Evolutionary conservation across 108 stramenopile genomes (phyloP).

Genomic region (Fragilaria crotonensis): DNA sequence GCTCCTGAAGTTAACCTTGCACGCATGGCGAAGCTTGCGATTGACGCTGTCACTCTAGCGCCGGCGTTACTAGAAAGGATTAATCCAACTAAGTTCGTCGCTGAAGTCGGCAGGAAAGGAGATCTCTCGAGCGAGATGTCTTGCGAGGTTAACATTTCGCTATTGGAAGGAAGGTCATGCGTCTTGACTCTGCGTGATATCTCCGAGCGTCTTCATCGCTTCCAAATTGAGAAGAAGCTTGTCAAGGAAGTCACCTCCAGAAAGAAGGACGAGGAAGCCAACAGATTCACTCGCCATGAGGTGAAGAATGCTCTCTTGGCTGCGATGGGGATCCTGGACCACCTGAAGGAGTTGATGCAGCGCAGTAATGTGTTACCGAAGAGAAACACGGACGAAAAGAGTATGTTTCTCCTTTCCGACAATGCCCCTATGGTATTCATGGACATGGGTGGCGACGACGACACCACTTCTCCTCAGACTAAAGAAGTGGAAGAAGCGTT

Average conservation of each 20-base stretch:
- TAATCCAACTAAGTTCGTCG: slow-evolving; percentile 1
- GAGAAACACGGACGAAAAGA: background rate
- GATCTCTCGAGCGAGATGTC: background rate
- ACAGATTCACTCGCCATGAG: slow-evolving; percentile 64
- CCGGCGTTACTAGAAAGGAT: background rate
- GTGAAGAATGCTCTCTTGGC: slow-evolving; percentile 72
- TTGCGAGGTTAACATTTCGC: slow-evolving; percentile 32
- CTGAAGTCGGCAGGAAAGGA: background rate
- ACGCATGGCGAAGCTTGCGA: background rate
- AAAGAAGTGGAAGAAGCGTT: background rate
- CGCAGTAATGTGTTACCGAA: slow-evolving; percentile 6
- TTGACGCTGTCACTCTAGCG: background rate
- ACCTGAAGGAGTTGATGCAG: slow-evolving; percentile 25
- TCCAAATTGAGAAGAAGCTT: slow-evolving; percentile 40
- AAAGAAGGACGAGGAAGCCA: slow-evolving; percentile 45
- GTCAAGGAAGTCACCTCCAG: slow-evolving; percentile 30
- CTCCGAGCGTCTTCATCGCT: slow-evolving; percentile 27
- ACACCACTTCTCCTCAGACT: background rate
- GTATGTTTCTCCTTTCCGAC: background rate
- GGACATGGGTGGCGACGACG: background rate
- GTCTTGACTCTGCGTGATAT: slow-evolving; percentile 37
- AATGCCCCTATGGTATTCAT: background rate
- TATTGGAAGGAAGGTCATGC: slow-evolving; percentile 26
- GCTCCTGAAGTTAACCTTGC: background rate
- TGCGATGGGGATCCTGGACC: slow-evolving; percentile 57